Conservation (phyloP, 202 grass and related monocot genomes). For the Eragrostis tef region DNA sequence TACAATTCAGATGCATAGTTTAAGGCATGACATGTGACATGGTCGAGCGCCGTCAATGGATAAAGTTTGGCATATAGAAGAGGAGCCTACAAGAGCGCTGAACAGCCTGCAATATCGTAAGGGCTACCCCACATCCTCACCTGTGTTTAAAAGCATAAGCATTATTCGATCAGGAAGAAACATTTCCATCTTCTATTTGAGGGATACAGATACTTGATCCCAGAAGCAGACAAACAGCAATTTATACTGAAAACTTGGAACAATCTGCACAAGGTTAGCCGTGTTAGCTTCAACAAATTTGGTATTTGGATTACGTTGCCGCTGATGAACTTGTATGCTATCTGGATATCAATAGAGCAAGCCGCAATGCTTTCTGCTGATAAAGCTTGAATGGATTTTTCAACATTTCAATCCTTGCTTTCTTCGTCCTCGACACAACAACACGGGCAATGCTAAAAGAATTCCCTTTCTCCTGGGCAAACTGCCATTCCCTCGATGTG, state of each 20-base stretch:
- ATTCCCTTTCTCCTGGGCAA: conserved; percentile 74
- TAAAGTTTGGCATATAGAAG: no score
- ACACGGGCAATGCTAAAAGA: conserved; percentile 77
- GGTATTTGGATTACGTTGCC: neutral
- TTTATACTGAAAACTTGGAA: neutral
- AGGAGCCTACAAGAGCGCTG: no score
- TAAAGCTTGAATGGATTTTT: conserved; percentile 76
- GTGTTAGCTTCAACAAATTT: conserved; percentile 4
- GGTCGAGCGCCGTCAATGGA: neutral
- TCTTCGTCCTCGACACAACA: conserved; percentile 53
- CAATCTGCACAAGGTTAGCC: neutral
- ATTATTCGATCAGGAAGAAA: no score
- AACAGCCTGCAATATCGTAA: no score
- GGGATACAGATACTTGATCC: neutral
- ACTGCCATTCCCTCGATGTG: conserved; percentile 79
- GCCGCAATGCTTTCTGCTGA: conserved; percentile 59
- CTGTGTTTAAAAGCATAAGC: no score
- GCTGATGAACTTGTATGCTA: conserved; percentile 5
- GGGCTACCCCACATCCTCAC: no score
- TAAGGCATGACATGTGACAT: neutral
- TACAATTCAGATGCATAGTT: no score
- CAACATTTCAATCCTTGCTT: conserved; percentile 60
- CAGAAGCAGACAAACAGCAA: neutral
- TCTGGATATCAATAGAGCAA: conserved; percentile 71
- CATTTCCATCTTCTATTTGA: no score